Conservation (phyloP, 768 basidiomycete species). For the Hydnomerulius pinastri region DNA sequence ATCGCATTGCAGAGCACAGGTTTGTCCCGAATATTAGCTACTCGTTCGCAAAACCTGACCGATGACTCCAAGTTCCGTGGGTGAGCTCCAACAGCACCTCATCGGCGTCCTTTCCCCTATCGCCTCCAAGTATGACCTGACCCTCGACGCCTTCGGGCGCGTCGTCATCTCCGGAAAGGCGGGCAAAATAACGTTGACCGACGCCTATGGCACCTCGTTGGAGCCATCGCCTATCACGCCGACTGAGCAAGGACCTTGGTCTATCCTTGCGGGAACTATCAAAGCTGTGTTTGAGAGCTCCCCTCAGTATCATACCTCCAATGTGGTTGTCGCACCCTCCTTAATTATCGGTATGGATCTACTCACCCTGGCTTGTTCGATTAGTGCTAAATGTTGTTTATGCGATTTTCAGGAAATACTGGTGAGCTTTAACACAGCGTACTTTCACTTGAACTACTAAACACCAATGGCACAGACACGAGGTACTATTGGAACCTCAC, state of each 20-base stretch:
- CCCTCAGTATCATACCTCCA: neutral
- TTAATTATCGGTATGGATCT: conserved; percentile 1
- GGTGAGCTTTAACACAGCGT: neutral
- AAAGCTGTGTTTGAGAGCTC: conserved; percentile 32
- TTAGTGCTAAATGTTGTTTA: neutral
- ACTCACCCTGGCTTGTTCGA: neutral
- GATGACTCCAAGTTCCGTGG: conserved; percentile 17
- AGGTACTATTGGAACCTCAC: conserved; percentile 14
- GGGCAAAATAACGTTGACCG: conserved; percentile 49
- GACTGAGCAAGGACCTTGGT: conserved; percentile 6
- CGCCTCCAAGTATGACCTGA: conserved; percentile 53
- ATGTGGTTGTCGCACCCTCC: conserved; percentile 4
- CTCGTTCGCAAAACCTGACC: conserved; percentile 29
- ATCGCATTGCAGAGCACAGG: conserved; percentile 63
- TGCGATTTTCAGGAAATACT: conserved; percentile 6
- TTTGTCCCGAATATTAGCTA: conserved; percentile 20
- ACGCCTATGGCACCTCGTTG: conserved; percentile 49
- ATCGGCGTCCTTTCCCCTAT: conserved; percentile 36
- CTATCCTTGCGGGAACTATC: conserved; percentile 24
- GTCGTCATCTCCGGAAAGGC: conserved; percentile 36
- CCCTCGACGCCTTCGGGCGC: conserved; percentile 56
- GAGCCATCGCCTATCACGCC: conserved; percentile 66
- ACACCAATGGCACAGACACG: conserved; percentile 1
- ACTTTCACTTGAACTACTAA: neutral
- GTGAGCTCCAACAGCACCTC: conserved; percentile 8